phyloP scores from a whole-genome alignment of 2,329 filamentous ascomycete genomes.

The Neonectria magnoliae region DNA sequence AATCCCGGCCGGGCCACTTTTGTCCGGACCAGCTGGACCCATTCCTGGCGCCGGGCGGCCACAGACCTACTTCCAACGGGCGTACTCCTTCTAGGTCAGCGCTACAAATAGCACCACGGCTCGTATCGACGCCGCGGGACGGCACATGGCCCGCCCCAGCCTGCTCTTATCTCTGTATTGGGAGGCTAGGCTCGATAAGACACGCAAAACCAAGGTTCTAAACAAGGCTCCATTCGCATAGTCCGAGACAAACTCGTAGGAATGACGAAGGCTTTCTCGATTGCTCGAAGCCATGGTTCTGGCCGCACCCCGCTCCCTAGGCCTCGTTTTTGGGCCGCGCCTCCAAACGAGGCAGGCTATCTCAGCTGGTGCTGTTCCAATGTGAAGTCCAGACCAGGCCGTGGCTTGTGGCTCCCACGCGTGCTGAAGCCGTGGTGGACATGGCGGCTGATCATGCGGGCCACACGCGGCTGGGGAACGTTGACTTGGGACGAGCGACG shows the following conservation, averaged over 20 bases:
- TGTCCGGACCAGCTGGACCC: neutral
- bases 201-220: conserved; percentile 19
- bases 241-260: neutral
- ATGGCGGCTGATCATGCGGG: conserved; percentile 14
- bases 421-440: neutral
- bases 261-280: neutral
- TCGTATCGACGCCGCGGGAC: conserved; percentile 35
- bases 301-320: neutral
- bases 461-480: conserved; percentile 2
- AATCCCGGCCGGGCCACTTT: neutral
- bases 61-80: neutral
- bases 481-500: conserved; percentile 1
- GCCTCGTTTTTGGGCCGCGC: neutral
- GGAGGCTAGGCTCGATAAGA: conserved; percentile 12
- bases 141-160: conserved; percentile 30
- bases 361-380: neutral
- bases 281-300: neutral
- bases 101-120: conserved; percentile 27
- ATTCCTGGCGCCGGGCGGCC: conserved; percentile 1
- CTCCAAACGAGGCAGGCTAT: neutral
- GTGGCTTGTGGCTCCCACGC: conserved; percentile 17
- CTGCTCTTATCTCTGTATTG: neutral
- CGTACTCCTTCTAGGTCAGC: conserved; percentile 14
- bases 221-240: conserved; percentile 1
- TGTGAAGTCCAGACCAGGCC: conserved; percentile 6